Percentiles rank a stretch among this genome's conserved stretches.
phyloP scores from a whole-genome alignment of 2,329 filamentous ascomycete genomes.

The Fusarium neocosmosporiellum region DNA sequence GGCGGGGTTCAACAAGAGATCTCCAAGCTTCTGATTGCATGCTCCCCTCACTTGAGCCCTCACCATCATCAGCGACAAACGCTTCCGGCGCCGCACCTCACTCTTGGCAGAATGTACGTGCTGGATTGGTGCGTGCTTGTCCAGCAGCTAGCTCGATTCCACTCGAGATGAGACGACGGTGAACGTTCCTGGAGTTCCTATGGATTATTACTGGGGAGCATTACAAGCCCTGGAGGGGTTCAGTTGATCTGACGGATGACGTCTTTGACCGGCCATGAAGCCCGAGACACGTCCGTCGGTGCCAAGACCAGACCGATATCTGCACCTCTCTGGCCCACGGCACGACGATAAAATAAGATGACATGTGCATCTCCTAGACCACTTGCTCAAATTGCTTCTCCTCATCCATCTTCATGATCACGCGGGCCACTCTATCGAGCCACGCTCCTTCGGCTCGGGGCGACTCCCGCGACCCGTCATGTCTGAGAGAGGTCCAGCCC shows the following conservation, averaged over 20 bases:
- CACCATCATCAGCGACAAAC: conserved; percentile 7
- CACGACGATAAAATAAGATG: background rate
- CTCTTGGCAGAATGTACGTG: conserved; percentile 10
- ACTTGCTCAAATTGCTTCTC: conserved; percentile 5
- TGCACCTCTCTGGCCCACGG: background rate
- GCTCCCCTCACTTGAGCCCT: conserved; percentile 7
- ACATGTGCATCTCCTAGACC: conserved; percentile 6
- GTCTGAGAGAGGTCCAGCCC: conserved; percentile 5
- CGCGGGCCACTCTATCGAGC: background rate
- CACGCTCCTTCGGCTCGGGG: conserved; percentile 29
- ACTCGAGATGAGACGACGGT: background rate
- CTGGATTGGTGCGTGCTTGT: background rate
- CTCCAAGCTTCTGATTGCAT: conserved; percentile 27
- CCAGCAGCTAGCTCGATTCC: conserved; percentile 1
- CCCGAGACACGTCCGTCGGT: background rate
- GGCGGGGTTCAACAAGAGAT: conserved; percentile 24
- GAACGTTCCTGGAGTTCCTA: background rate
- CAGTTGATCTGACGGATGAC: background rate
- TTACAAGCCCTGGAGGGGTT: background rate
- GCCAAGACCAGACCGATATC: background rate
- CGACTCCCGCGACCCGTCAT: conserved; percentile 13
- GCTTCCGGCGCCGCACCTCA: conserved; percentile 16
- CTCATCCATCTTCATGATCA: conserved; percentile 5
- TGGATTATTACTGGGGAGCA: background rate
- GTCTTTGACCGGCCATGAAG: background rate